Evolutionary conservation across 2,329 filamentous ascomycete species (phyloP).

Genomic region (Colletotrichum sansevieriae): DNA sequence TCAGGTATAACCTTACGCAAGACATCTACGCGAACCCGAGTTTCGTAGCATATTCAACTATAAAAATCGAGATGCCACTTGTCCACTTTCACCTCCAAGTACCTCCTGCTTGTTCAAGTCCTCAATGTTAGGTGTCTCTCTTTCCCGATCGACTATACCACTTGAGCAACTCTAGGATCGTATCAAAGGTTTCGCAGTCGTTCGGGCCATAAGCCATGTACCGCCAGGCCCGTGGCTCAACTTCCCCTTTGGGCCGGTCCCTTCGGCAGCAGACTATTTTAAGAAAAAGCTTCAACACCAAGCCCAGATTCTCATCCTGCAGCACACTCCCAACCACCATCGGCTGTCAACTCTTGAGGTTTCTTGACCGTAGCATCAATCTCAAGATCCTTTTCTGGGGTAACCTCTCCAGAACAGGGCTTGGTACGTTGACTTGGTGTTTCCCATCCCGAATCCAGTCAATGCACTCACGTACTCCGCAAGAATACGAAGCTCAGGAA

Average conservation of each 20-base stretch:
- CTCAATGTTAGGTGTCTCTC: not conserved
- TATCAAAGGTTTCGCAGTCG: not conserved
- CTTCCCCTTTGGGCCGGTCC: not conserved
- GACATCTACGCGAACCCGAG: too few species aligned
- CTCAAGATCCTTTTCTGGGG: too few species aligned
- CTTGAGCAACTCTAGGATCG: not conserved
- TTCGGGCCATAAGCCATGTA: constrained; percentile 2
- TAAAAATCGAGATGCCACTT: too few species aligned
- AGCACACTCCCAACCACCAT: not conserved
- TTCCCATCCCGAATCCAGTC: not conserved
- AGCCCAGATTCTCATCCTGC: not conserved
- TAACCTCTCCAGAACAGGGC: not conserved
- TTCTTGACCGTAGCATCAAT: not conserved
- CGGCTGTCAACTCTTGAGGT: not conserved
- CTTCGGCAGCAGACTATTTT: not conserved
- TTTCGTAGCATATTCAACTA: too few species aligned
- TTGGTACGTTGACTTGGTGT: not conserved
- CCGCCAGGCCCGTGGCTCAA: not conserved
- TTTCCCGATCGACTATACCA: not conserved
- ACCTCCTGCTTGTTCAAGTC: not conserved
- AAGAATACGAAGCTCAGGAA: not conserved
- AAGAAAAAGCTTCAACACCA: not conserved
- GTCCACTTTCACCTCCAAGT: not conserved
- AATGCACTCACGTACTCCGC: constrained; percentile 4
- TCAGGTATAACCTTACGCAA: too few species aligned